Evolutionary conservation across 768 basidiomycete species (phyloP), one percentile per base, ranked within the genome.

Genomic region (Boletales sp.): DNA sequence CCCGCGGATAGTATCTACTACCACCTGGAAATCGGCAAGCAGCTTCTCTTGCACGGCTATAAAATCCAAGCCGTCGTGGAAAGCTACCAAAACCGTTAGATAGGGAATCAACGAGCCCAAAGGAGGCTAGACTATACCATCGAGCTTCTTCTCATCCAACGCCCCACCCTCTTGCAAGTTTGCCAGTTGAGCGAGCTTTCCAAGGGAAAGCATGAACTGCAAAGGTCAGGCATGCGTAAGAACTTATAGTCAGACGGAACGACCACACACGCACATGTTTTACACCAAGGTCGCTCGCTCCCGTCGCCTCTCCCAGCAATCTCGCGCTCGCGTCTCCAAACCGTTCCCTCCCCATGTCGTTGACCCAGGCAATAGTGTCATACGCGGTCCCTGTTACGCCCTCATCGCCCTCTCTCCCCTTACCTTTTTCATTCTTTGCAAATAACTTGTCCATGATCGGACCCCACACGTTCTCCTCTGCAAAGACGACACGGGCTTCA

Each of bases 161-260:
- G 69, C 49, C 14, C 64, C 66, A 29, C 54, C 53, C 56, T 84
- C 85, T 52, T 77, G 71, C 54, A 75, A 58, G 45, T 78, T 72
- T 8, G 88, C 88, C 13, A 97, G 73, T 59, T 90, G 82, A 0
- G 86, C 74, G 11, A 98, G 78, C 67, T 97, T 97, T 18, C 90
- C 90, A 24, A 97, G 81, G 61, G 92, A 94, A 48, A 94, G 79
- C 80, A 91, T 85, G 40, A 97, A 74, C 94, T 98, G 15, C 11
- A 48, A 39, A 17, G 15, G 37, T 58, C 15, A 60, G 49, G 24
- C 24, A 27, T 7, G 24, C 24, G 24, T 27, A 27, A 27, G 24
- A 27, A 27, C 24, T 6, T 27, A 27, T 7, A 27, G 24, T 27
- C 24, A 32, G 9, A 46, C 18, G 45, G 13, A 17, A 27, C 30